Conservation (phyloP, 306 rosid species). For the Pyrus betulifolia region DNA sequence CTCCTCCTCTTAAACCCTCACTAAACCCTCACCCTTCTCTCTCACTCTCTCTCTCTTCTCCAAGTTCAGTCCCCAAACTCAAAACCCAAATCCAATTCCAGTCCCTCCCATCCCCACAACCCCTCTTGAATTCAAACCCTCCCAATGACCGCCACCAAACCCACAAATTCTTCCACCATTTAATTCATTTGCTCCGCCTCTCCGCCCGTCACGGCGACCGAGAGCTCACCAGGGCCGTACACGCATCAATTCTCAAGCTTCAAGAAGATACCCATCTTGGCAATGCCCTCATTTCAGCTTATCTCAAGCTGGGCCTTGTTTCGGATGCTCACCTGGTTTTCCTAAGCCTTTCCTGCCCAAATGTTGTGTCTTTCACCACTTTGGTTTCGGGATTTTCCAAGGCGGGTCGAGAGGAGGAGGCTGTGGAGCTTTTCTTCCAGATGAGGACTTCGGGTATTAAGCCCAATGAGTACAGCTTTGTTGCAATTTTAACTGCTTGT, state of each 20-base stretch:
- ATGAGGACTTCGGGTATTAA: conserved; percentile 43
- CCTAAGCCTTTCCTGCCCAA: conserved; percentile 39
- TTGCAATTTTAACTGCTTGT: conserved; percentile 74
- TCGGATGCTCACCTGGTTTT: conserved; percentile 48
- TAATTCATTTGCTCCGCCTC: conserved; percentile 41
- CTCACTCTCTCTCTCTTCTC: conserved; percentile 1
- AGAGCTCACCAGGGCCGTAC: conserved; percentile 49
- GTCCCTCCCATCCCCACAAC: not conserved
- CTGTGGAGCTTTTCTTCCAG: conserved; percentile 49
- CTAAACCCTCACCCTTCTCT: conserved; percentile 4
- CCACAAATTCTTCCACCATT: not conserved
- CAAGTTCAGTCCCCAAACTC: not conserved
- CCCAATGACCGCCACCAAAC: not conserved
- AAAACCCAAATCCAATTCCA: conserved; percentile 11
- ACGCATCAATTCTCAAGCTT: conserved; percentile 45
- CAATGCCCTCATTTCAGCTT: conserved; percentile 50
- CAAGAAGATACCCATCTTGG: conserved; percentile 31
- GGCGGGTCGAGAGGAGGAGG: conserved; percentile 40
- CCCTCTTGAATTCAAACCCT: conserved; percentile 13
- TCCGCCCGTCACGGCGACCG: conserved; percentile 33
- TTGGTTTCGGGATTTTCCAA: conserved; percentile 70
- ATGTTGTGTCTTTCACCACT: conserved; percentile 52
- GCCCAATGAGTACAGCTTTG: conserved; percentile 65
- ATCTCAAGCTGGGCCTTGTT: conserved; percentile 44
- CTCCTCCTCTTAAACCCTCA: conserved; percentile 2